Conservation (phyloP, 768 basidiomycete species). For the Lentinula raphanica region DNA sequence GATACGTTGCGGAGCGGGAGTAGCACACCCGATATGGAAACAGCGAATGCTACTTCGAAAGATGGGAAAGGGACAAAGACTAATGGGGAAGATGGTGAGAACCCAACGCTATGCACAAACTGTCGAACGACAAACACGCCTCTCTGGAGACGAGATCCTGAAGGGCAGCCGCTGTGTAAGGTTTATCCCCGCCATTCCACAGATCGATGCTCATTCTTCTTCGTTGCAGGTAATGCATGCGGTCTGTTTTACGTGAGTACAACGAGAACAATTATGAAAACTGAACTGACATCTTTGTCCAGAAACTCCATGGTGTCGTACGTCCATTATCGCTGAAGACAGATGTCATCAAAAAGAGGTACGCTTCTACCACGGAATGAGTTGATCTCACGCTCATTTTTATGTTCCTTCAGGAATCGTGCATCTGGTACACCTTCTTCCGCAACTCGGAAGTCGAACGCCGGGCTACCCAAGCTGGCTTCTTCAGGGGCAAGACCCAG, state of each 20-base stretch:
- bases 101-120: constrained; percentile 87
- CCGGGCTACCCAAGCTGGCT: constrained; percentile 67
- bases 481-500: constrained; percentile 70
- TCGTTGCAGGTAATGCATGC: constrained; percentile 74
- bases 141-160: constrained; percentile 87
- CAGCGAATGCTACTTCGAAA: constrained; percentile 22
- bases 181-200: constrained; percentile 14
- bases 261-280: constrained; percentile 3
- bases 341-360: constrained; percentile 97
- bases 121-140: constrained; percentile 96
- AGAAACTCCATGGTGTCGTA: constrained; percentile 96
- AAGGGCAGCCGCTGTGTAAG: constrained; percentile 87
- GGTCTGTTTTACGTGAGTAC: constrained; percentile 84
- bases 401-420: constrained; percentile 52
- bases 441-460: constrained; percentile 56
- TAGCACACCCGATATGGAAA: constrained; percentile 62
- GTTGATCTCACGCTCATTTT: neutral
- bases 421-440: constrained; percentile 71
- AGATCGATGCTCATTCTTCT: constrained; percentile 13
- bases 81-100: constrained; percentile 62
- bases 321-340: constrained; percentile 94
- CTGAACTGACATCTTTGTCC: constrained; percentile 9
- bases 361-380: constrained; percentile 9
- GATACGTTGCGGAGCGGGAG: constrained; percentile 35
- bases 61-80: constrained; percentile 25